Conservation (phyloP, 2,329 filamentous ascomycete species). For the Didymella segeticola region DNA sequence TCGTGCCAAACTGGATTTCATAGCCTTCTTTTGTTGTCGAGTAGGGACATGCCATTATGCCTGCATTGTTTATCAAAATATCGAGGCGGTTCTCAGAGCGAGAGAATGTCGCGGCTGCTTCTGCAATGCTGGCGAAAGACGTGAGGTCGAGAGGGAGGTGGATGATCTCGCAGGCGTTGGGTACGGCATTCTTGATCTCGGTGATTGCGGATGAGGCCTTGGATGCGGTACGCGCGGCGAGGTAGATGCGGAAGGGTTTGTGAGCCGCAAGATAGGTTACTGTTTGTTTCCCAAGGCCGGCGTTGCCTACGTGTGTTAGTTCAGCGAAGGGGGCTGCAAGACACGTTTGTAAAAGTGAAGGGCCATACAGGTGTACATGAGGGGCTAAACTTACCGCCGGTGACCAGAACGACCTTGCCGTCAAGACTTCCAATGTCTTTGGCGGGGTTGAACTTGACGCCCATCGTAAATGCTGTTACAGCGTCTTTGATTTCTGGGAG, state of each 20-base stretch:
- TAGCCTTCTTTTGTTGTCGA: constrained; percentile 55
- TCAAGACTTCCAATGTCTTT: constrained; percentile 33
- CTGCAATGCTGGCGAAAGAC: constrained; percentile 50
- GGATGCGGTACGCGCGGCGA: constrained; percentile 53
- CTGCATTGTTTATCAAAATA: constrained; percentile 57
- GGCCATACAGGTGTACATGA: too few species aligned
- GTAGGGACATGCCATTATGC: constrained; percentile 50
- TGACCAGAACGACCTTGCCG: constrained; percentile 46
- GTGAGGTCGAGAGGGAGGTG: constrained; percentile 53
- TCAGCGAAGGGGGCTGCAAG: background rate
- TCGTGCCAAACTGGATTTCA: constrained; percentile 60
- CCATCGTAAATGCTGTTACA: constrained; percentile 20
- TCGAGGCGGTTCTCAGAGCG: constrained; percentile 51
- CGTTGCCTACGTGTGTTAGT: constrained; percentile 45
- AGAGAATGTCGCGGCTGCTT: constrained; percentile 47
- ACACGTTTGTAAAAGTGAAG: too few species aligned
- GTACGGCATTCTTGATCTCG: constrained; percentile 46
- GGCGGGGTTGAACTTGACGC: constrained; percentile 36
- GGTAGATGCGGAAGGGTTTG: constrained; percentile 54
- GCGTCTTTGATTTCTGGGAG: constrained; percentile 12
- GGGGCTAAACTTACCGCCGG: too few species aligned
- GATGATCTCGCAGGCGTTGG: constrained; percentile 45
- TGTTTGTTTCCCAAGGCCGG: constrained; percentile 56
- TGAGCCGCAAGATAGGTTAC: constrained; percentile 54
- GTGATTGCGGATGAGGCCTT: constrained; percentile 52